phyloP scores from a whole-genome alignment of 1,284 basidiomycete species.

The Heliocybe sulcata region DNA sequence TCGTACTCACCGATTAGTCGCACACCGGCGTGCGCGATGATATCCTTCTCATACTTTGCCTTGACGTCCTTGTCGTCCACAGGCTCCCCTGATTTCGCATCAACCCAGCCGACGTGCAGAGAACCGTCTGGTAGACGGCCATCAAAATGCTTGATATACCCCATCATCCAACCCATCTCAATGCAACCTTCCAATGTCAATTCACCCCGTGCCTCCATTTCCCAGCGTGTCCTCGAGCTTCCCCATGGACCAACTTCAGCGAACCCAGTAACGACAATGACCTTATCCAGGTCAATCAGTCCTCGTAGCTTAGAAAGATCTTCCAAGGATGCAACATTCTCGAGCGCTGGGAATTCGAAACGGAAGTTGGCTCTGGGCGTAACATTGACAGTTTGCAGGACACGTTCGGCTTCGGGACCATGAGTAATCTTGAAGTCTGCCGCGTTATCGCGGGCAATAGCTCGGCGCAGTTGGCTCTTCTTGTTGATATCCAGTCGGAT shows the following conservation, averaged over 20 bases:
- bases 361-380: constrained; percentile 97
- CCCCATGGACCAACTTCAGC: constrained; percentile 99
- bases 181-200: constrained; percentile 97
- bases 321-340: constrained; percentile 56
- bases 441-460: constrained; percentile 90
- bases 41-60: constrained; percentile 91
- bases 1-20: constrained; percentile 77
- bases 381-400: constrained; percentile 89
- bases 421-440: constrained; percentile 92
- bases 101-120: constrained; percentile 97
- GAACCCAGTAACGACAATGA: constrained; percentile 90
- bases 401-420: constrained; percentile 88
- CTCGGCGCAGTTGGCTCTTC: constrained; percentile 88
- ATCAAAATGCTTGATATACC: constrained; percentile 97
- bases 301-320: constrained; percentile 78
- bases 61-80: constrained; percentile 98
- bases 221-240: constrained; percentile 97
- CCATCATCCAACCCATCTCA: constrained; percentile 99
- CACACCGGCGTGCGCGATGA: constrained; percentile 89
- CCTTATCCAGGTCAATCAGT: constrained; percentile 91
- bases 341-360: constrained; percentile 86
- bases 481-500: constrained; percentile 75
- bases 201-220: constrained; percentile 93
- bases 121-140: constrained; percentile 90
- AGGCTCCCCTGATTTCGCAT: constrained; percentile 91